These are phyloP conservation scores for Fusarium annulatum DNA, from an alignment of 2,329 filamentous ascomycete species.

Conservation along the genomic window DNA sequence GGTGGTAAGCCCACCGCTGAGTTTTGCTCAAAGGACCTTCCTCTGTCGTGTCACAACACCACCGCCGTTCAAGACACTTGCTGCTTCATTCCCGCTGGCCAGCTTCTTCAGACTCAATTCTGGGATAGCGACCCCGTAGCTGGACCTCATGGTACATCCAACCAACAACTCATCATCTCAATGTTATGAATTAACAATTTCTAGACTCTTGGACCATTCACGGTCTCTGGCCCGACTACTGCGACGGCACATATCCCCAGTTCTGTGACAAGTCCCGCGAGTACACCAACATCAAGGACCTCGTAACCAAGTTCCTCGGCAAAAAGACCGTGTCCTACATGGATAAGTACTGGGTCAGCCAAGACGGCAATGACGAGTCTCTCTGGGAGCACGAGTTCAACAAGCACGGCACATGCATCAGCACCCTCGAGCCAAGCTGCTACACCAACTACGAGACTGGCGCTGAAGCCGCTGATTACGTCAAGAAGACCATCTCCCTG, in stretches of 20 bases:
- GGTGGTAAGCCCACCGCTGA: background rate
- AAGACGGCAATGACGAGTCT: slow-evolving; percentile 69
- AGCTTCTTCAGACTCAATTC: slow-evolving; percentile 80
- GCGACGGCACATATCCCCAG: slow-evolving; percentile 75
- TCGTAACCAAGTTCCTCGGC: slow-evolving; percentile 65
- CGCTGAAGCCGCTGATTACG: slow-evolving; percentile 76
- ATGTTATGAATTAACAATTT: too few relatives aligned
- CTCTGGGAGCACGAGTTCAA: slow-evolving; percentile 82
- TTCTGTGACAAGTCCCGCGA: slow-evolving; percentile 72
- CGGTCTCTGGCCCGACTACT: slow-evolving; percentile 74
- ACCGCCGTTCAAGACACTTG: slow-evolving; percentile 72
- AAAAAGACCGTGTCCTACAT: slow-evolving; percentile 72
- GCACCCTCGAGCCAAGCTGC: slow-evolving; percentile 74
- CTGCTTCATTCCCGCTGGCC: slow-evolving; percentile 78
- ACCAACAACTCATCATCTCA: too few relatives aligned
- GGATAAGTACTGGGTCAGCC: slow-evolving; percentile 78
- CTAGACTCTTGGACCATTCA: slow-evolving; percentile 78
- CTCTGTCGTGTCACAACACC: slow-evolving; percentile 67
- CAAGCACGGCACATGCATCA: slow-evolving; percentile 81
- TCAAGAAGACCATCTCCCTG: slow-evolving; percentile 71
- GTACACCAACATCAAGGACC: slow-evolving; percentile 73
- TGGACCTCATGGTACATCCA: slow-evolving; percentile 60
- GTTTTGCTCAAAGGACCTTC: slow-evolving; percentile 34
- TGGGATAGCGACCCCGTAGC: slow-evolving; percentile 76
- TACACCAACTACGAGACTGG: slow-evolving; percentile 70